Evolutionary conservation across 441 rosid species (phyloP), one percentile per base, ranked within the genome.

Genomic region (Euphorbia schlechtendalii): DNA sequence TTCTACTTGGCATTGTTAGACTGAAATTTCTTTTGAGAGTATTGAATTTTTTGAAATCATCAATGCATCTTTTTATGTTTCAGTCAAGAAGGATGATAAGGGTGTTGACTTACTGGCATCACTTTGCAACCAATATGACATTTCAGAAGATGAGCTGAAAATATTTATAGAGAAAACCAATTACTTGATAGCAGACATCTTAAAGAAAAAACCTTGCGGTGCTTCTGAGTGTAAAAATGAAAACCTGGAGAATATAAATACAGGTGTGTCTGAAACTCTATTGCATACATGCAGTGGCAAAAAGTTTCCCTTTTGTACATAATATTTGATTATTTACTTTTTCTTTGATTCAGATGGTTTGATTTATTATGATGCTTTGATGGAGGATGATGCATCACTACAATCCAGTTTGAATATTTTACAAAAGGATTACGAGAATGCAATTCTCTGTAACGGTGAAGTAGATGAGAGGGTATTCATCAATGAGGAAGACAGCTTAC

Each of bases 391-490:
- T n/a, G n/a, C n/a, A 56, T 87, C 96, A 68, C 70, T 90, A 66
- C 71, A 76, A 41, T 74, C 82, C 67, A 82, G 80, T 78, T 70
- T 94, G 77, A 68, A 67, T 76, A 75, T 77, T 25, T 79, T 94
- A 76, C 96, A 91, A 72, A 84, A 74, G 71, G 86, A 89, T 76
- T 88, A 94, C 61, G 82, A 71, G 57, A 84, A 83, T 75, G 83
- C 89, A 69, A 80, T 82, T 71, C 73, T 72, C 59, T 77, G 69
- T 61, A 89, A 80, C 65, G 84, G 82, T 69, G 99, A 87, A 75
- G 68, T 91, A 40, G 99, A 91, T 62, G 99, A 87, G 83, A 88
- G 89, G 80, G 73, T 89, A 43, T 85, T 94, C 74, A 78, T 92
- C 71, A 83, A 82, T 40, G 98, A 91, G 64, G 92, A 88, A 30